These are phyloP conservation scores for Cyclotella kingstonii DNA, from an alignment of 108 stramenopile genomes.

Conservation along the genomic window DNA sequence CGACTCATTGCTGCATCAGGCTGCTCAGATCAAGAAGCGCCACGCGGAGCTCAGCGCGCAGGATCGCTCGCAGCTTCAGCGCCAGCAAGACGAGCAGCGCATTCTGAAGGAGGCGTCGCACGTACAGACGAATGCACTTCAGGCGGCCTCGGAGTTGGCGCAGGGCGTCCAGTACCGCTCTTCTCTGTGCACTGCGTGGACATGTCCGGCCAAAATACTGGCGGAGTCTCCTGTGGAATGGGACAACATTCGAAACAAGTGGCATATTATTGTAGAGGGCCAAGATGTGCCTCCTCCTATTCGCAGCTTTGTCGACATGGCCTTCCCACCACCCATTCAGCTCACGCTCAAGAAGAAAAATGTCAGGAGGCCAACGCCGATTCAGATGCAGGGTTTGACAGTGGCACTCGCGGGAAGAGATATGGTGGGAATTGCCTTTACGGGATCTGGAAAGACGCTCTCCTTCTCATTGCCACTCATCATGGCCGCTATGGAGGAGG, in stretches of 20 bases:
- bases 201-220: slow-evolving; percentile 73
- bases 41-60: slow-evolving; percentile 50
- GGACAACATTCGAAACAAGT: slow-evolving; percentile 85
- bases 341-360: slow-evolving; percentile 75
- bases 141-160: slow-evolving; percentile 92
- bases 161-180: slow-evolving; percentile 79
- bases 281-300: slow-evolving; percentile 87
- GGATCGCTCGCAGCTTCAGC: slow-evolving; percentile 58
- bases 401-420: slow-evolving; percentile 95
- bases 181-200: slow-evolving; percentile 88
- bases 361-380: slow-evolving; percentile 95
- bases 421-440: slow-evolving; percentile 99
- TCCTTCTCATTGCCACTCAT: slow-evolving; percentile 94
- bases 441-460: slow-evolving; percentile 94
- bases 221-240: slow-evolving; percentile 69
- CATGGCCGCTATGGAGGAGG: slow-evolving; percentile 95
- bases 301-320: slow-evolving; percentile 94
- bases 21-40: slow-evolving; percentile 74
- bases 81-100: slow-evolving; percentile 81
- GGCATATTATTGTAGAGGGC: slow-evolving; percentile 96
- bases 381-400: slow-evolving; percentile 99
- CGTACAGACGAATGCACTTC: slow-evolving; percentile 95
- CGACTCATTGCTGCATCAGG: slow-evolving; percentile 78
- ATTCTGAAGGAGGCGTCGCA: slow-evolving; percentile 92
- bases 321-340: slow-evolving; percentile 84